Conservation (phyloP, 768 basidiomycete species). For the Termitomyces sp. region DNA sequence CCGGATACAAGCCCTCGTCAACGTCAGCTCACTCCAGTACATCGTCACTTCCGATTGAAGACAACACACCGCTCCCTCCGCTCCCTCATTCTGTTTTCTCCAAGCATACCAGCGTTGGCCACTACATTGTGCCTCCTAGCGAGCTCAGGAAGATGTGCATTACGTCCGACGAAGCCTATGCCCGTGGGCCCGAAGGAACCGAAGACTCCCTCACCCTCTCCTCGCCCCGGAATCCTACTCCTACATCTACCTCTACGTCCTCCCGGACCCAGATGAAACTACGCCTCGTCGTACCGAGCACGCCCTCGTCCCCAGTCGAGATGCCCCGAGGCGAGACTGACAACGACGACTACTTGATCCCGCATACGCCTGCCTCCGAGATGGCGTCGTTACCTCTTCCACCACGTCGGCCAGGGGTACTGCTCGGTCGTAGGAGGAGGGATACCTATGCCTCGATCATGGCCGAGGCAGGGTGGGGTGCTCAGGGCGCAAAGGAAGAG, state of each 20-base stretch:
- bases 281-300: slow-evolving; percentile 1
- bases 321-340: neutral
- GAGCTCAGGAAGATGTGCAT: slow-evolving; percentile 44
- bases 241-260: no score
- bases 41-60: slow-evolving; percentile 38
- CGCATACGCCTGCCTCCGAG: slow-evolving; percentile 30
- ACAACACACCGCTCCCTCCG: slow-evolving; percentile 39
- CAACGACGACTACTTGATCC: slow-evolving; percentile 29
- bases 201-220: neutral
- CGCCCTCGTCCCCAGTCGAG: neutral
- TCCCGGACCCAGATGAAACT: slow-evolving; percentile 4
- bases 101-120: slow-evolving; percentile 16
- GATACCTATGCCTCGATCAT: slow-evolving; percentile 1
- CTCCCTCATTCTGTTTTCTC: no score
- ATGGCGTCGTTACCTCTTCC: slow-evolving; percentile 35
- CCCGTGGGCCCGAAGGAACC: slow-evolving; percentile 1
- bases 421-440: neutral
- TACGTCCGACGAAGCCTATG: neutral
- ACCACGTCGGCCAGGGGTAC: slow-evolving; percentile 23
- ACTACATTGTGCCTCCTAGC: slow-evolving; percentile 53
- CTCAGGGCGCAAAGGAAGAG: neutral
- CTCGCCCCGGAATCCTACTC: neutral
- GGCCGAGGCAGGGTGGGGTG: neutral
- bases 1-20: slow-evolving; percentile 22
- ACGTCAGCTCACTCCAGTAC: slow-evolving; percentile 48